These are phyloP conservation scores for Setomelanomma holmii DNA, from an alignment of 2,329 filamentous ascomycete species.

Conservation along the genomic window DNA sequence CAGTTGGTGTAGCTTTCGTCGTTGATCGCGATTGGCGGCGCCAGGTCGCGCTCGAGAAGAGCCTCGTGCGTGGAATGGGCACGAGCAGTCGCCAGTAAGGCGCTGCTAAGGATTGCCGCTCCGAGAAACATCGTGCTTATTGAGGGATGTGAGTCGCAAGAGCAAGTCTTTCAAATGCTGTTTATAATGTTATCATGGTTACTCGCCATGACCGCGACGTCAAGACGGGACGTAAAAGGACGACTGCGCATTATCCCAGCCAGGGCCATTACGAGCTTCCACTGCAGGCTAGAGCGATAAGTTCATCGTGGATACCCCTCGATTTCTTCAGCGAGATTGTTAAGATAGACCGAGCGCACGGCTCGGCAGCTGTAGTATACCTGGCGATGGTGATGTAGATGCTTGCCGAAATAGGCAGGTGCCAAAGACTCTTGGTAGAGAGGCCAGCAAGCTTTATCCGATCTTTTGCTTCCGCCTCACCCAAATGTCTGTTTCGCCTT, in stretches of 20 bases:
- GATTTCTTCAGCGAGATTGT: slow-evolving; percentile 12
- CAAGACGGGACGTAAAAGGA: slow-evolving; percentile 6
- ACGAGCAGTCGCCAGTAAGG: slow-evolving; percentile 24
- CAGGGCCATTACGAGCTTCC: slow-evolving; percentile 31
- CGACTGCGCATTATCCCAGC: slow-evolving; percentile 10
- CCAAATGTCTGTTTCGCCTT: slow-evolving; percentile 30
- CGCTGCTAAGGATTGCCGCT: slow-evolving; percentile 11
- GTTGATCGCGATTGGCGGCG: slow-evolving; percentile 39
- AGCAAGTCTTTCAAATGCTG: background rate
- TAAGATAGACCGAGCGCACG: slow-evolving; percentile 16
- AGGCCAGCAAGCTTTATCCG: slow-evolving; percentile 23
- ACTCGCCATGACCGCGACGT: background rate
- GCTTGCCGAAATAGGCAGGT: slow-evolving; percentile 39
- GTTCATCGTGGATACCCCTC: slow-evolving; percentile 14
- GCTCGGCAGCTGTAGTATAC: slow-evolving; percentile 33
- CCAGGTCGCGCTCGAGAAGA: slow-evolving; percentile 33
- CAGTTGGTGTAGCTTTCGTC: slow-evolving; percentile 42
- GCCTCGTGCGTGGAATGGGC: slow-evolving; percentile 41
- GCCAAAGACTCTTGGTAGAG: too few relatives aligned
- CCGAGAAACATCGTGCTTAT: slow-evolving; percentile 26
- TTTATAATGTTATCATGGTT: background rate
- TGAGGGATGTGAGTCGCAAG: background rate
- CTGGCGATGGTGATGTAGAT: slow-evolving; percentile 23
- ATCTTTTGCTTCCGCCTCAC: slow-evolving; percentile 45
- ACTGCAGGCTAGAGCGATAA: slow-evolving; percentile 29